Evolutionary conservation across 2,329 filamentous ascomycete species (phyloP).

Genomic region (Pseudogymnoascus sp.): DNA sequence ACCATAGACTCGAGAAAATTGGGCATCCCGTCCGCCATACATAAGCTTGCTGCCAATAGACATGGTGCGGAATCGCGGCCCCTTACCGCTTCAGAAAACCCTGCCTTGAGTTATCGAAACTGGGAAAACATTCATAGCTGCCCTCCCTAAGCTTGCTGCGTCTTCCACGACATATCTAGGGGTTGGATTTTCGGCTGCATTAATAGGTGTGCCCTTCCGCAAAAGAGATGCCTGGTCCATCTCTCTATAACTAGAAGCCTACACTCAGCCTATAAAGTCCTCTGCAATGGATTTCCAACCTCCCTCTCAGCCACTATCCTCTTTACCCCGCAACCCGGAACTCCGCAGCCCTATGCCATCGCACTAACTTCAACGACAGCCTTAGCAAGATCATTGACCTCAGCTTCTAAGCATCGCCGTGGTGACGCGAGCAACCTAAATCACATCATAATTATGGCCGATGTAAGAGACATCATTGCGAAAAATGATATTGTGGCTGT

Average conservation of each 20-base stretch:
- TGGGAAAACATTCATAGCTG: slow-evolving; percentile 26
- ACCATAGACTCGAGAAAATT: no score
- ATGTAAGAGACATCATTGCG: slow-evolving; percentile 42
- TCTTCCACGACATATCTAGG: neutral
- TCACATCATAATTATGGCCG: slow-evolving; percentile 48
- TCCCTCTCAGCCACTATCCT: slow-evolving; percentile 46
- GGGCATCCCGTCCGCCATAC: no score
- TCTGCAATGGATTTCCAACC: slow-evolving; percentile 53
- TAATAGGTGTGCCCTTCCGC: slow-evolving; percentile 41
- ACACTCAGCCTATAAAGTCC: slow-evolving; percentile 29
- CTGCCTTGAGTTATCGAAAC: slow-evolving; percentile 31
- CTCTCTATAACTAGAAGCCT: slow-evolving; percentile 32
- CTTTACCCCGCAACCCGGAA: slow-evolving; percentile 38
- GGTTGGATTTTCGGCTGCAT: no score
- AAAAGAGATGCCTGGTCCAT: slow-evolving; percentile 54
- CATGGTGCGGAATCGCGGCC: no score
- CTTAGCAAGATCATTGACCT: slow-evolving; percentile 44
- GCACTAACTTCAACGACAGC: slow-evolving; percentile 36
- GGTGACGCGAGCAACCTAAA: slow-evolving; percentile 42
- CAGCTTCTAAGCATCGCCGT: slow-evolving; percentile 38
- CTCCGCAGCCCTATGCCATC: slow-evolving; percentile 37
- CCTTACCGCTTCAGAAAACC: slow-evolving; percentile 40
- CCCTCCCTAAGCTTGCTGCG: slow-evolving; percentile 29
- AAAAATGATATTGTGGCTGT: slow-evolving; percentile 49
- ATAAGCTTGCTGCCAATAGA: no score